Percentiles rank a stretch among this genome's conserved stretches.
phyloP scores from a whole-genome alignment of 805 yeast genomes.

The Saturnispora kantuleensis region DNA sequence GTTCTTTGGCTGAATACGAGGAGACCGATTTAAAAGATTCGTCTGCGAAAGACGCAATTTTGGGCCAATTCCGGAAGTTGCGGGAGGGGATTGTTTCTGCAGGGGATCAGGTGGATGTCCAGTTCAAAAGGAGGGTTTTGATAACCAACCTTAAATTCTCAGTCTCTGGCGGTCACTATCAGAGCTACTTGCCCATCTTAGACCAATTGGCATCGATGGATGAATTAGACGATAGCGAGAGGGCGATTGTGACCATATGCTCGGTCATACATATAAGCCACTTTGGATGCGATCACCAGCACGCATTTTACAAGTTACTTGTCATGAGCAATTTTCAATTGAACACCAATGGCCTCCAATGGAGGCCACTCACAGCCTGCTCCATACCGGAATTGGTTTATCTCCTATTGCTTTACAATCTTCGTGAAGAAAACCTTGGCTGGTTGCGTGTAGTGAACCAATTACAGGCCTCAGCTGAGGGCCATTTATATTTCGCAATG shows the following conservation, averaged over 20 bases:
- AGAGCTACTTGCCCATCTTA: slow-evolving; percentile 47
- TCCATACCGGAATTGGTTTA: neutral
- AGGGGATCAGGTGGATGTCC: slow-evolving; percentile 23
- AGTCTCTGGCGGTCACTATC: slow-evolving; percentile 37
- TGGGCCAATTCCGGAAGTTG: slow-evolving; percentile 38
- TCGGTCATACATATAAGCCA: slow-evolving; percentile 38
- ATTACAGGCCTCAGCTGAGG: too few relatives aligned
- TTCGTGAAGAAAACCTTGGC: neutral
- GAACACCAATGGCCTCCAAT: neutral
- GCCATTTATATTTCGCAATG: too few relatives aligned
- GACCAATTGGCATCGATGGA: slow-evolving; percentile 26
- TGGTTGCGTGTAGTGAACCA: slow-evolving; percentile 3
- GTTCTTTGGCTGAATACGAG: slow-evolving; percentile 12
- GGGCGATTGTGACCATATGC: slow-evolving; percentile 35
- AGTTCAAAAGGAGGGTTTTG: slow-evolving; percentile 36
- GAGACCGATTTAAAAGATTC: neutral
- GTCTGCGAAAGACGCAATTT: slow-evolving; percentile 21
- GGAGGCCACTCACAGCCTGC: neutral
- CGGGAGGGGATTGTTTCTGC: slow-evolving; percentile 41
- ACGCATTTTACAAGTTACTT: slow-evolving; percentile 24
- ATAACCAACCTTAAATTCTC: slow-evolving; percentile 39
- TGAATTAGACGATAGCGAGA: slow-evolving; percentile 6
- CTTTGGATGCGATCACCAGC: slow-evolving; percentile 26
- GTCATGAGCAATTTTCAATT: neutral
- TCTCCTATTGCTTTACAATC: neutral